Conservation (phyloP, 2,329 filamentous ascomycete genomes). For the Tolypocladium nubicola region DNA sequence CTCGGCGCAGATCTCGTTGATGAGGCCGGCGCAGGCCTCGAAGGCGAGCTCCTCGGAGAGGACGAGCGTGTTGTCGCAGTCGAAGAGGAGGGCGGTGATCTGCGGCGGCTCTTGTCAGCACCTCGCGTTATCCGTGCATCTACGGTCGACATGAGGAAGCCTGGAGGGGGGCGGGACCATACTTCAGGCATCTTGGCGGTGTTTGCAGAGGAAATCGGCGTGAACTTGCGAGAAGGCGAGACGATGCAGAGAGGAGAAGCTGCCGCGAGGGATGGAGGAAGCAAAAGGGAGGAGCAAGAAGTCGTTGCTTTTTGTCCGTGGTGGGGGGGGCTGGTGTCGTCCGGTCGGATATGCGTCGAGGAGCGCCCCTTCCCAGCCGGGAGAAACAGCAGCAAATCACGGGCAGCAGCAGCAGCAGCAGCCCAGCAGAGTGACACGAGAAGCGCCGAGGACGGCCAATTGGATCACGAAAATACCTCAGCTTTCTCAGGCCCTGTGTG, state of each 20-base stretch:
- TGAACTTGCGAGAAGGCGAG: neutral
- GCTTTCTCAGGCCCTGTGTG: neutral
- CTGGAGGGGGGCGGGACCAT: neutral
- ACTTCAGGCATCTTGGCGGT: neutral
- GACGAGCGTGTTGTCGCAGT: conserved; percentile 86
- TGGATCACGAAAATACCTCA: neutral
- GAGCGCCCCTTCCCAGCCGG: neutral
- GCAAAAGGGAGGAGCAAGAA: neutral
- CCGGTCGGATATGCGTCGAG: neutral
- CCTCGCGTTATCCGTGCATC: too few species aligned
- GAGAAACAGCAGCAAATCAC: neutral
- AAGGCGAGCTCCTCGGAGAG: conserved; percentile 86
- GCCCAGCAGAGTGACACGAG: neutral
- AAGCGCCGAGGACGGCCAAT: neutral
- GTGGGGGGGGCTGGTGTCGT: neutral
- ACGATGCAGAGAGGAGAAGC: neutral
- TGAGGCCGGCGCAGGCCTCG: conserved; percentile 79
- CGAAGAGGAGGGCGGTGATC: conserved; percentile 64
- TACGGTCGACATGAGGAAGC: neutral
- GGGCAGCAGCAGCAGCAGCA: neutral
- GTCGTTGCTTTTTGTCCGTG: neutral
- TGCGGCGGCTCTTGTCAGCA: conserved; percentile 5
- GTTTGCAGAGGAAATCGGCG: neutral
- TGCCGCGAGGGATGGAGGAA: neutral
- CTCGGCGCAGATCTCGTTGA: conserved; percentile 71